Evolutionary conservation across 2,329 filamentous ascomycete species (phyloP).

Genomic region (Beauveria varroae): DNA sequence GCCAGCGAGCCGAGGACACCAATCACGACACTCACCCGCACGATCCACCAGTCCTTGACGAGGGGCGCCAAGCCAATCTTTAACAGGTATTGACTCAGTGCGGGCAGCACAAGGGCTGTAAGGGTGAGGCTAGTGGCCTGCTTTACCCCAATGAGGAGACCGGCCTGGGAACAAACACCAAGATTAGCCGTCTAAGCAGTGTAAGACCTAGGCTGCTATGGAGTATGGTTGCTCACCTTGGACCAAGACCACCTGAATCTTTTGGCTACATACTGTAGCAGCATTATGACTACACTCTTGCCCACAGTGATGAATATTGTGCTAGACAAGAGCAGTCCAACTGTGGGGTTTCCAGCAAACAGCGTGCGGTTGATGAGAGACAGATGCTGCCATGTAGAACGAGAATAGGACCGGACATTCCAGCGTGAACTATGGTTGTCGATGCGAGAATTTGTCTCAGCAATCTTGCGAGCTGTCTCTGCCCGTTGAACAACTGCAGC

Average conservation of each 20-base stretch:
- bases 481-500: not conserved
- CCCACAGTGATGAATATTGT: not conserved
- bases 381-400: not conserved
- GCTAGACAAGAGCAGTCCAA: not conserved
- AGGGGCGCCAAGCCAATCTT: conserved; percentile 1
- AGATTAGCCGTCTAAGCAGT: not conserved
- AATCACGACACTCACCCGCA: not conserved
- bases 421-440: not conserved
- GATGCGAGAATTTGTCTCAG: not conserved
- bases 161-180: not conserved
- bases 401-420: not conserved
- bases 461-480: conserved; percentile 3
- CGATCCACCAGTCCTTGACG: conserved; percentile 9
- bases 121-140: not conserved
- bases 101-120: not conserved
- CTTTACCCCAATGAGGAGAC: not conserved
- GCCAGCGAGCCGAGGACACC: not conserved
- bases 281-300: not conserved
- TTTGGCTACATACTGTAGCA: conserved; percentile 11
- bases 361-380: not conserved
- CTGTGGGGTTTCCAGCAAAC: not conserved
- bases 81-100: not conserved
- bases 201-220: not conserved
- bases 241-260: conserved; percentile 11
- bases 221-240: not conserved